Evolutionary conservation across 129 eudicot species (phyloP), one percentile per base, ranked within the genome.

Genomic region (Scalesia atractyloides): DNA sequence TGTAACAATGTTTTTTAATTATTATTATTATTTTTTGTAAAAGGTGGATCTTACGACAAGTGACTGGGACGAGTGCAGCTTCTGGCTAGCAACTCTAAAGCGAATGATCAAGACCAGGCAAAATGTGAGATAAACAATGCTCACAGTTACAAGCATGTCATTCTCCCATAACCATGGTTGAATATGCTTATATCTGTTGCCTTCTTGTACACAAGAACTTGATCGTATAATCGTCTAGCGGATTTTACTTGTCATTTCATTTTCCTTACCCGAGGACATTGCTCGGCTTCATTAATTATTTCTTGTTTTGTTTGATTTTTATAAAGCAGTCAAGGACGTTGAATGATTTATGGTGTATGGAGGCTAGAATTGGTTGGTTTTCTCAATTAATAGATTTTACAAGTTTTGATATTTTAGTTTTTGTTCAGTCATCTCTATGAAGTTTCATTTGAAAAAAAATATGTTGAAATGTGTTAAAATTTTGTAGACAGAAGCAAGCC

Each of bases 31-130:
- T 3, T 63, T 0, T 74, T 14, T 15, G 63, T 22, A 44, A 49
- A 69, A 93, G 98, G 96, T 89, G 58, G 88, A 73, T 26, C 98
- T 93, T 59, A 93, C 96, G 1, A 89, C 96, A 30, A 89, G 96
- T 72, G 95, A 87, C 60, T 93, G 98, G 98, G 98, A 93, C 39
- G 98, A 93, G 73, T 93, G 96, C 82, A 86, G 89, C 79, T 89
- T 86, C 75, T 93, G 98, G 98, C 82, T 93, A 78, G 90, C 92
- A 65, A 87, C 96, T 10, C 86, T 93, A 34, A 93, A 93, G 67
- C 73, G 98, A 71, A 93, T 93, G 96, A 89, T 93, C 82, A 93
- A 89, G 82, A 82, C 86, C 18, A 85, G 96, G 79, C 96, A 93
- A 82, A 93, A 66, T 73, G 85, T 81, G 63, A 85, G 96, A 87